Base-by-base conservation (phyloP, 345 rosid genomes). In the Eucalyptus brandiana region DNA sequence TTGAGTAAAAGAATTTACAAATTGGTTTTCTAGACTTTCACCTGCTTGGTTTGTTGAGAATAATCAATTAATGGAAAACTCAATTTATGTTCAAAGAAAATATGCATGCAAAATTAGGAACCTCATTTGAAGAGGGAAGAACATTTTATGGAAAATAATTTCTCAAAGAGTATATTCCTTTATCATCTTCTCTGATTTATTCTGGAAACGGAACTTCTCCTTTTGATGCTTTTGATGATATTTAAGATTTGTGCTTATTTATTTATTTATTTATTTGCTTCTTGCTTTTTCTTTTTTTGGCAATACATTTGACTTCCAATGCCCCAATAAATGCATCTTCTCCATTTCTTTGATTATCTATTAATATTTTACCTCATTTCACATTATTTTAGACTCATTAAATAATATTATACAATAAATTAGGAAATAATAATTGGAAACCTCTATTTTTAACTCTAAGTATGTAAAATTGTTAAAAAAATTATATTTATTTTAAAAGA, bases 111-210 rank as follows among this genome's bases (percentile, higher is more conserved):
- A 56, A 56, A 28, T 9, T 23, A 56, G 60, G 60, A 56, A 56
- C 13, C 62, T 56, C 24, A 56, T 24, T 1, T 56, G 30, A 24
- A 56, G 30, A 2, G 13, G 0, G 6, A 1, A 24, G 3, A 56
- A 56, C 6, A 24, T 24, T 56, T 56, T 56, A 24, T 56, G 62
- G 62, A 10, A 56, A 56, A 24, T 56, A 56, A 56, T 56, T 56
- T 56, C 62, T 56, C 26, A 53, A 53, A 53, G 58, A 21, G 58
- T 4, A 53, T 53, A 53, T 53, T 21, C 58, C 58, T 53, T 53
- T 53, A 53, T 53, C 26, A 53, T 53, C 11, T 53, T 53, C 58
- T 53, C 26, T 53, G 11, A 53, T 53, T 3, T 53, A 53, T 53
- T 53, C 58, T 53, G 26, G 58, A 53, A 53, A 53, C 24, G 58